Evolutionary conservation across 148 eudicot genomes (phyloP), one percentile per base, ranked within the genome.

Genomic region (Rhododendron molle): DNA sequence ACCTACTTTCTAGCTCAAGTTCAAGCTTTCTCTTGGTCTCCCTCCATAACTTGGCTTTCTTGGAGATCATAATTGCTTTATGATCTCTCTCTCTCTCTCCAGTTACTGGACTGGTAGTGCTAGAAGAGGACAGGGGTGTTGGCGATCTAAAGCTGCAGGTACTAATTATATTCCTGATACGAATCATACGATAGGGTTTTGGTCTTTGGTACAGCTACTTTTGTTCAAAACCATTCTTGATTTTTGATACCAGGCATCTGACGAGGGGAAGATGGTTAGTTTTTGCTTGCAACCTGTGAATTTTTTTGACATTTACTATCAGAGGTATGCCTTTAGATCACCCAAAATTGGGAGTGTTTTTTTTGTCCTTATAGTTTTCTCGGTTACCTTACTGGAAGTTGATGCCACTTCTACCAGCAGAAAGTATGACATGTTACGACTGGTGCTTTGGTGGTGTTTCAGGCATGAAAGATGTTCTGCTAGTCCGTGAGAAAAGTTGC

Each of bases 321-420:
- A 38, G 56, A 78, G 81, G 81, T 47, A 78, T 78, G 81, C 58
- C 80, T 43, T 77, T 65, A 65, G 12, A 28, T 47, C 46, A 47
- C 36, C 36, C 15, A 21, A 46, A 47, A 78, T 43, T 12, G 56
- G 34, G 5, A 44, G 54, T 23, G n/a, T n/a, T 13, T 77, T 77
- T 47, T 77, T 11, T 20, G 54, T 56, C 23, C 62, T 18, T 20
- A 20, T 56, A 56, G 62, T 56, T 56, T 56, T 56, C 21, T 56
- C 23, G 8, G 21, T 58, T 58, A 58, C 26, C 23, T 58, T 50
- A 78, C 4, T 11, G 28, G 20, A 78, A 78, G 3, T 14, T 78
- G 30, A n/a, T 62, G 54, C 58, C 2, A 54, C 81, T 23, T 78
- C 34, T 23, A n/a, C 36, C 32, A 26, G 56, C 15, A 44, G 58